Base-by-base conservation (phyloP, 2,329 filamentous ascomycete genomes). In the Penicillium sp. region DNA sequence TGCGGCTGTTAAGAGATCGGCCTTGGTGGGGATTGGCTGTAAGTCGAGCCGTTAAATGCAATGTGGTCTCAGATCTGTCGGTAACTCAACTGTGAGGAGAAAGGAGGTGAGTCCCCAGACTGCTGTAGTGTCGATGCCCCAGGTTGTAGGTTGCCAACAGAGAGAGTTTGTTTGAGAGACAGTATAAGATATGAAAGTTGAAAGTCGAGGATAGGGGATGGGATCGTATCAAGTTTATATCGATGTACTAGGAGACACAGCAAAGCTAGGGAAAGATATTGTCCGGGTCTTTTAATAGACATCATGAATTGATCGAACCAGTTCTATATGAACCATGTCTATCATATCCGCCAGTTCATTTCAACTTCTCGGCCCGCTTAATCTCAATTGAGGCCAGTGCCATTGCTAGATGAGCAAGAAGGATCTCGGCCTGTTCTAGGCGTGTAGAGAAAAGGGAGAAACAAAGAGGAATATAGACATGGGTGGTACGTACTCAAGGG, bases 61-160 rank as follows among this genome's bases (percentile, higher is more conserved):
- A 66, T 63, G 61, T 60, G 53, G 65, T 67, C 60, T 67, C 58
- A 60, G 64, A 61, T 61, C 25, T 44, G 10, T 44, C 53, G 15
- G 23, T 25, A 55, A 51, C 31, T 10, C 13, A 16, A n/a, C 53
- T 15, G 39, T 23, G 23, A 41, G 8, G 21, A n/a, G 40, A 48
- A 44, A 40, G 9, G 11, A 45, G 29, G 11, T 36, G n/a, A 50
- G 27, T 19, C 19, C 21, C 15, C n/a, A 51, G 39, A 59, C 54
- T 8, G 25, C 10, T 41, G 36, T 31, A 23, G 15, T 16, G 13
- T 36, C 2, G 9, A 36, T 47, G 5, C 19, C 19, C 5, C 13
- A 40, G 52, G 11, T 45, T 39, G 27, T 13, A 54, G 38, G 40
- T 21, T 38, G 38, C 19, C 15, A 49, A 21, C 5, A 19, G 9